Evolutionary conservation across 495 filamentous ascomycete genomes (phyloP).

Genomic region (Lasiosphaeris hirsuta): DNA sequence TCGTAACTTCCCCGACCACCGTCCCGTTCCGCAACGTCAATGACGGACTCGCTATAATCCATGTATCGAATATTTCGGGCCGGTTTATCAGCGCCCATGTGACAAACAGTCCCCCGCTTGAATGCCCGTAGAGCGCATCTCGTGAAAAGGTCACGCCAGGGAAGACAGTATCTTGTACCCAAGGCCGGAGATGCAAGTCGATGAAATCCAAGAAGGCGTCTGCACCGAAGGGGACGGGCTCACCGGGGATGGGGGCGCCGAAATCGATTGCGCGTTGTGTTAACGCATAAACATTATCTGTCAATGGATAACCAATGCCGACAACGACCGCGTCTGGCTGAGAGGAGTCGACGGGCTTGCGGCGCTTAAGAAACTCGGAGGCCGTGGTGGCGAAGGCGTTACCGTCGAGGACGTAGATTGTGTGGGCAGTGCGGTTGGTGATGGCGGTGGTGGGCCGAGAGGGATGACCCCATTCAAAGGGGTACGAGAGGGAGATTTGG

Average conservation of each 20-base stretch:
- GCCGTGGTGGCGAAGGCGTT: conserved; percentile 21
- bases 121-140: conserved; percentile 19
- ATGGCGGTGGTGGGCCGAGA: not conserved
- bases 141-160: conserved; percentile 13
- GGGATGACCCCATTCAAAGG: conserved; percentile 12
- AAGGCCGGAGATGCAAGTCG: conserved; percentile 11
- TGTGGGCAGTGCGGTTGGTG: conserved; percentile 6
- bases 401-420: conserved; percentile 19
- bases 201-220: conserved; percentile 19
- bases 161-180: conserved; percentile 14
- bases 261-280: conserved; percentile 17
- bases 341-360: conserved; percentile 12
- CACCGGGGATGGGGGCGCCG: conserved; percentile 4
- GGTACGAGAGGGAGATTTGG: conserved; percentile 19
- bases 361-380: conserved; percentile 17
- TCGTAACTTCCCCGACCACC: conserved; percentile 9
- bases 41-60: conserved; percentile 13
- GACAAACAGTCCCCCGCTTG: conserved; percentile 15
- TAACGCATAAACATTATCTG: conserved; percentile 16
- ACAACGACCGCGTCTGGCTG: conserved; percentile 19
- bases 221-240: conserved; percentile 6
- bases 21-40: conserved; percentile 12
- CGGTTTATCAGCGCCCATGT: conserved; percentile 7
- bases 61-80: conserved; percentile 17
- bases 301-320: conserved; percentile 22